These are phyloP conservation scores for Diaporthe aspalathi DNA, from an alignment of 2,329 filamentous ascomycete species.

Conservation along the genomic window DNA sequence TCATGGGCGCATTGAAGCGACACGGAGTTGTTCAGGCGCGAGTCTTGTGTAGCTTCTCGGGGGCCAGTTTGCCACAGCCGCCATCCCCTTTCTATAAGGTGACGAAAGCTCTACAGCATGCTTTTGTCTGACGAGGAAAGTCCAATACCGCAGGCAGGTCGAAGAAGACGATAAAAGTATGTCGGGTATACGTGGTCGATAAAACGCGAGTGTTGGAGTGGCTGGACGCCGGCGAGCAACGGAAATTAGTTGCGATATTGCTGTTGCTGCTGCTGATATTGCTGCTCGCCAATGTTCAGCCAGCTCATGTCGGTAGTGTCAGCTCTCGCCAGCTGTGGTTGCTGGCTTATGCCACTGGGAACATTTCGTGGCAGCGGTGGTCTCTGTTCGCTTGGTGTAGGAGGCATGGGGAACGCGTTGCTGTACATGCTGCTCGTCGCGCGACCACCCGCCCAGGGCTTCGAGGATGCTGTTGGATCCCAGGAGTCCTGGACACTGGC, in stretches of 20 bases:
- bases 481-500: conserved; percentile 70
- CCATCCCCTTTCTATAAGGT: conserved; percentile 26
- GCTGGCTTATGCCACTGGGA: conserved; percentile 56
- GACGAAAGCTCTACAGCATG: conserved; percentile 25
- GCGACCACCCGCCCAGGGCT: conserved; percentile 62
- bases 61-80: neutral
- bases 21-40: neutral
- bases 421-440: conserved; percentile 65
- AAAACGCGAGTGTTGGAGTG: conserved; percentile 14
- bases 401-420: conserved; percentile 57
- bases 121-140: conserved; percentile 23
- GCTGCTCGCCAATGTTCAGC: conserved; percentile 74
- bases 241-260: conserved; percentile 33
- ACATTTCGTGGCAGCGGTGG: conserved; percentile 47
- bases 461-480: conserved; percentile 57
- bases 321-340: conserved; percentile 63
- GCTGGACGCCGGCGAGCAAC: conserved; percentile 2
- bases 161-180: conserved; percentile 27
- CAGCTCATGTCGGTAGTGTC: conserved; percentile 79
- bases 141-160: neutral
- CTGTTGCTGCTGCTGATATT: conserved; percentile 33
- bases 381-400: conserved; percentile 44
- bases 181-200: conserved; percentile 35
- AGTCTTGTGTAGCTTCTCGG: neutral
- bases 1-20: neutral